Evolutionary conservation across 805 yeast genomes (phyloP).

Genomic region (Candida endomychidarum): DNA sequence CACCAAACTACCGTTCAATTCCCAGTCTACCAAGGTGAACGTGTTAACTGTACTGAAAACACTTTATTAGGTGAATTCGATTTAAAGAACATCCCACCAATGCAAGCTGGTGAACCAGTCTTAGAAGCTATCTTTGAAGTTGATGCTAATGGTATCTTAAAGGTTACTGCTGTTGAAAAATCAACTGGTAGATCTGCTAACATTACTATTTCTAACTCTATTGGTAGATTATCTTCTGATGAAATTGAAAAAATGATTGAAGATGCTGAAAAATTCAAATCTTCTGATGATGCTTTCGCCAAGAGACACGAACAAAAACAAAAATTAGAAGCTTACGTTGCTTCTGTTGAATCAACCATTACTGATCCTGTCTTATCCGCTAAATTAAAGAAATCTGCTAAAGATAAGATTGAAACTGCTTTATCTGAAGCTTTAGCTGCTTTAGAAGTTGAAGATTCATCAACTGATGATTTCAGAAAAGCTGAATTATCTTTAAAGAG

Average conservation of each 20-base stretch:
- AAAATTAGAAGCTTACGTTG: constrained; percentile 97
- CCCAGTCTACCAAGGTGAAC: constrained; percentile 55
- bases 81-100: constrained; percentile 51
- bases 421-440: constrained; percentile 97
- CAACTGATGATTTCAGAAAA: constrained; percentile 98
- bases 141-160: constrained; percentile 52
- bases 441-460: constrained; percentile 92
- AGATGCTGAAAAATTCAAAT: constrained; percentile 70
- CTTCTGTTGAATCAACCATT: constrained; percentile 91
- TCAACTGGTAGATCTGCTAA: constrained; percentile 51
- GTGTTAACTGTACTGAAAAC: constrained; percentile 52
- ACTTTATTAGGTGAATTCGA: constrained; percentile 52
- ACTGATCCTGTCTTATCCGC: constrained; percentile 98
- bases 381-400: constrained; percentile 95
- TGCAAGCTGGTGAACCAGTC: constrained; percentile 52
- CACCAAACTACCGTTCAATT: constrained; percentile 51
- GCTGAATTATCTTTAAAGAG: constrained; percentile 99
- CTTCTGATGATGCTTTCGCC: constrained; percentile 98
- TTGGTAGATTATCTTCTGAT: constrained; percentile 50
- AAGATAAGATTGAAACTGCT: constrained; percentile 97
- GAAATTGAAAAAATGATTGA: constrained; percentile 50
- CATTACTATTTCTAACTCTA: constrained; percentile 51
- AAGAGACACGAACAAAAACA: constrained; percentile 99
- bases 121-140: constrained; percentile 51
- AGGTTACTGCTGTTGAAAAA: constrained; percentile 50